Evolutionary conservation across 805 yeast genomes (phyloP).

Genomic region (Candida wancherniae): DNA sequence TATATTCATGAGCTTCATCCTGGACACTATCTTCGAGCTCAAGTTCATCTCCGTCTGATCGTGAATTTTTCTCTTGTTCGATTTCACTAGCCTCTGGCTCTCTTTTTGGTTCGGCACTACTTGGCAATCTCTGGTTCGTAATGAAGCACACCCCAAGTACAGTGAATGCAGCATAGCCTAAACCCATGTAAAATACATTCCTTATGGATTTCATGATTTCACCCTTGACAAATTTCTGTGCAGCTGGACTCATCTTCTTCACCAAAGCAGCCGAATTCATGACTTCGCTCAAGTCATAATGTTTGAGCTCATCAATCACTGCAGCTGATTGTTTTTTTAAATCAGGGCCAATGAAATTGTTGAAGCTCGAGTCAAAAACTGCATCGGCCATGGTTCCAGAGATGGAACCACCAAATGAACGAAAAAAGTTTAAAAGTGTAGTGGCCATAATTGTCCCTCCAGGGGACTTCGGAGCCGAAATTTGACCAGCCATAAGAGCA

Average conservation of each 20-base stretch:
- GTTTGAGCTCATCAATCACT: conserved; percentile 15
- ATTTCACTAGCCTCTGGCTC: too few species aligned
- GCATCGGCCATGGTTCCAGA: conserved; percentile 39
- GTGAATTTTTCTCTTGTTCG: too few species aligned
- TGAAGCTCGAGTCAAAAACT: conserved; percentile 25
- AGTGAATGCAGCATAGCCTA: conserved; percentile 30
- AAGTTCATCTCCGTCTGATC: too few species aligned
- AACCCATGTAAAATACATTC: conserved; percentile 35
- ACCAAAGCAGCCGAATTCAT: conserved; percentile 11
- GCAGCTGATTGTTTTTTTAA: conserved; percentile 8
- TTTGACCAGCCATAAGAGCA: conserved; percentile 38
- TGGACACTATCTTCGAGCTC: too few species aligned
- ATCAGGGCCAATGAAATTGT: conserved; percentile 8
- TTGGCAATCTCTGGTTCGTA: conserved; percentile 42
- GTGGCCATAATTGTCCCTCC: conserved; percentile 48
- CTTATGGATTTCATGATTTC: conserved; percentile 32
- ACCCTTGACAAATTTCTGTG: conserved; percentile 18
- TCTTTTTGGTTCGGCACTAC: too few species aligned
- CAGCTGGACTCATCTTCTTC: conserved; percentile 11
- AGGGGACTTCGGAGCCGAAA: conserved; percentile 45
- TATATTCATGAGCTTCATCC: too few species aligned
- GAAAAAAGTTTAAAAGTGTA: conserved; percentile 36
- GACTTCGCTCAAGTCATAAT: conserved; percentile 11
- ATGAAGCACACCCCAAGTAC: conserved; percentile 30
- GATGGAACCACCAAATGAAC: conserved; percentile 45